Evolutionary conservation across 2,329 filamentous ascomycete genomes (phyloP), one percentile per base, ranked within the genome.

Genomic region (Diaporthe sp.): DNA sequence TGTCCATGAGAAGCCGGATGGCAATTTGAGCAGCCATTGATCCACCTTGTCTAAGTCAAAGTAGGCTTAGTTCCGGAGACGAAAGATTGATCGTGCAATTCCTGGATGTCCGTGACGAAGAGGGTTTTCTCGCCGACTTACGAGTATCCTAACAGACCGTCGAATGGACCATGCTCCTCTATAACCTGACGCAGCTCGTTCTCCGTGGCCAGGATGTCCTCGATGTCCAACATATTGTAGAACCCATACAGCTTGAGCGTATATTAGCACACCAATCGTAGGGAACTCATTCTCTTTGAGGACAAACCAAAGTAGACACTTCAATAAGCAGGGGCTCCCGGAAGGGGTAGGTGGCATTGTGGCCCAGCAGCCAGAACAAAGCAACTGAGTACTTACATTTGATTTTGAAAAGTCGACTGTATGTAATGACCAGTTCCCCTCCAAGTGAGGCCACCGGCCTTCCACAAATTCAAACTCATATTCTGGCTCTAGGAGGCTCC

Each of bases 391-490:
- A 58, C 71, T 73, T 22, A 73, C 71, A 73, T 73, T 73, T 50
- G 74, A 75, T 35, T 75, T 75, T 28, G 74, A 75, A 50, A 75
- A 75, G 64, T 75, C 74, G 13, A 69, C 61, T 35, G 74, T 75
- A 55, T 75, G 74, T 22, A 75, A 52, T 55, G 74, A 75, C 74
- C 71, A 75, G 47, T 75, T 75, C 13, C 71, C 74, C 47, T 75
- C 74, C 28, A 75, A 38, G 13, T 75, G 74, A 25, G 74, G 74
- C 74, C 74, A 75, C 15, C 74, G 61, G 19, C 74, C 74, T 45
- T 75, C 74, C 40, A 75, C 74, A 52, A 75, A 75, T 40, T 75
- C 74, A 47, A 75, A 75, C 28, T 75, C 74, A 7, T 69, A 75
- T 38, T 75, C 74, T 25, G 74, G 74, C 33, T 75, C 71, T 22